These are phyloP conservation scores for Coleophoma eucalyptorum DNA, from an alignment of 2,329 filamentous ascomycete species.

Conservation along the genomic window DNA sequence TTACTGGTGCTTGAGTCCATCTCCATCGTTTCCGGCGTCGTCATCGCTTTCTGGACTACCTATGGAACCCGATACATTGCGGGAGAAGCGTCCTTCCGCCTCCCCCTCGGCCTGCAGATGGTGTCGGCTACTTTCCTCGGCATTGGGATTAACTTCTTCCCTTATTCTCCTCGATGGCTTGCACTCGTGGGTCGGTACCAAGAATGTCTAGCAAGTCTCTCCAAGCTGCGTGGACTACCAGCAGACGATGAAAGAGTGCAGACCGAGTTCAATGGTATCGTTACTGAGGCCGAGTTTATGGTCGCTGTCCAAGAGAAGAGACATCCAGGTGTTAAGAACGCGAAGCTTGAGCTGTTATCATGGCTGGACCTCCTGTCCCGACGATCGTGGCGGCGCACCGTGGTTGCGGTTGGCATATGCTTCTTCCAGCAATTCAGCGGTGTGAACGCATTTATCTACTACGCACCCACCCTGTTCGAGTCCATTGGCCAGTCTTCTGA, in stretches of 20 bases:
- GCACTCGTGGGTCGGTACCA: conserved; percentile 39
- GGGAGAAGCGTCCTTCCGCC: conserved; percentile 20
- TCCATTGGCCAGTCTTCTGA: conserved; percentile 31
- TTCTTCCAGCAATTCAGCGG: conserved; percentile 54
- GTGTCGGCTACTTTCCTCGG: conserved; percentile 22
- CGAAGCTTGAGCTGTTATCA: conserved; percentile 41
- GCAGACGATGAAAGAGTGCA: conserved; percentile 43
- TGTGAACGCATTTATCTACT: conserved; percentile 57
- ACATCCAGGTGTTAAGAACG: conserved; percentile 31
- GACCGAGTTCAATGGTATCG: conserved; percentile 44
- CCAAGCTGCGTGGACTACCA: conserved; percentile 44
- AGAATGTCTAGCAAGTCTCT: conserved; percentile 42
- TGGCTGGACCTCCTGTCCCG: conserved; percentile 46
- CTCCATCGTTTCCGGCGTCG: conserved; percentile 36
- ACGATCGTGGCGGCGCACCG: conserved; percentile 44
- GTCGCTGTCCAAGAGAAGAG: conserved; percentile 35
- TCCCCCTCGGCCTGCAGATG: conserved; percentile 25
- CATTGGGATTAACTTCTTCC: conserved; percentile 39
- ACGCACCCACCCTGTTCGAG: conserved; percentile 56
- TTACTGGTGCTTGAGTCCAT: conserved; percentile 17
- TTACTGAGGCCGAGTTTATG: conserved; percentile 25
- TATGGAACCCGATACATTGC: conserved; percentile 30
- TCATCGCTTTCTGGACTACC: conserved; percentile 11
- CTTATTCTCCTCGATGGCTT: conserved; percentile 38
- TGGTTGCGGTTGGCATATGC: conserved; percentile 46